These are phyloP conservation scores for Tricharina praecox DNA, from an alignment of 495 filamentous ascomycete genomes.

Conservation along the genomic window DNA sequence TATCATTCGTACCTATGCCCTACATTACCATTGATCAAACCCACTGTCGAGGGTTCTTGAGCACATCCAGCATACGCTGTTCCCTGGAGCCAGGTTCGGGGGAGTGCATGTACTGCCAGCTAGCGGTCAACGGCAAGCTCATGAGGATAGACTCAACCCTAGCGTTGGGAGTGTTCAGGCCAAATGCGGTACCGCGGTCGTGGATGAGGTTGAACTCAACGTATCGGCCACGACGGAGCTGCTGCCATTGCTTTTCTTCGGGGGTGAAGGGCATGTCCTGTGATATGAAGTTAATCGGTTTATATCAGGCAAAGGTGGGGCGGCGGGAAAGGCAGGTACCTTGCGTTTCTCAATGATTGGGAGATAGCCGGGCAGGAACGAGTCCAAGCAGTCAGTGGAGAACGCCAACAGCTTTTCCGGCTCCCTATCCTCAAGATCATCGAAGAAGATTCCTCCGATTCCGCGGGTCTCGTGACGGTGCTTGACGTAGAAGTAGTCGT, in stretches of 20 bases:
- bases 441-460: conserved; percentile 95
- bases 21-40: too few species aligned
- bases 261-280: conserved; percentile 64
- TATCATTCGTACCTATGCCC: too few species aligned
- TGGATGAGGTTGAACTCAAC: conserved; percentile 98
- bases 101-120: conserved; percentile 91
- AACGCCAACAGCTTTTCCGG: conserved; percentile 89
- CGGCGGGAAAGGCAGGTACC: conserved; percentile 27
- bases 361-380: conserved; percentile 82
- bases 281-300: too few species aligned
- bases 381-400: conserved; percentile 60
- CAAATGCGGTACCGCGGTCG: conserved; percentile 89
- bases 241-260: conserved; percentile 87
- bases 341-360: conserved; percentile 77
- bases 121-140: conserved; percentile 83
- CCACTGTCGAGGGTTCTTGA: conserved; percentile 81
- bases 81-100: conserved; percentile 57
- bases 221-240: conserved; percentile 78
- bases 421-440: conserved; percentile 85
- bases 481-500: conserved; percentile 87
- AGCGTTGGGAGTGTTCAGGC: conserved; percentile 78
- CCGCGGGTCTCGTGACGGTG: conserved; percentile 82
- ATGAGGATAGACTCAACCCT: conserved; percentile 84
- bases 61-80: conserved; percentile 59
- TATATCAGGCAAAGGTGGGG: too few species aligned